Percentiles rank a stretch among this genome's conserved stretches.
These are phyloP conservation scores for Gracilaria gracilis DNA, from an alignment of 23 red algal genomes.

Conservation along the genomic window DNA sequence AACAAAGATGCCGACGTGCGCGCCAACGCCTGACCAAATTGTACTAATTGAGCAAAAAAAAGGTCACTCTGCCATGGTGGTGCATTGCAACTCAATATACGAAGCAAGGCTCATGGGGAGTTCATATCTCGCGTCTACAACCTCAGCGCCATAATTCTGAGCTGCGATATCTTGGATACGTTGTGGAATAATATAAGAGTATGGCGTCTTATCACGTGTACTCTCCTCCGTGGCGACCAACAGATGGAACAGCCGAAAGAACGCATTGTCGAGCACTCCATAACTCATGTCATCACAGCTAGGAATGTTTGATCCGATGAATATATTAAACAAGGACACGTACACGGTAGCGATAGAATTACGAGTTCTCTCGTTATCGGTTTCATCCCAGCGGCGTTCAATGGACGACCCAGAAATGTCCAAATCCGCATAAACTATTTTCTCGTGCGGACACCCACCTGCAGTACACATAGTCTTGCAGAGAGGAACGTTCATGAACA, in stretches of 20 bases:
- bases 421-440: not conserved
- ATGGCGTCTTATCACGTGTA: not conserved
- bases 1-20: no score
- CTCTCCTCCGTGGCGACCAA: not conserved
- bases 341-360: not conserved
- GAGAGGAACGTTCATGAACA: not conserved
- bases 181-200: not conserved
- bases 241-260: not conserved
- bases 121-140: not conserved
- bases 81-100: not conserved
- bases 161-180: not conserved
- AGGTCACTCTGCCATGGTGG: not conserved
- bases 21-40: no score
- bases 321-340: not conserved
- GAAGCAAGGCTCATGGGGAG: not conserved
- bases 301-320: not conserved
- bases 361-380: not conserved
- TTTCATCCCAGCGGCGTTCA: not conserved
- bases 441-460: not conserved
- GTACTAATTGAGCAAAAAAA: no score
- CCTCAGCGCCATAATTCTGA: not conserved
- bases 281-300: not conserved
- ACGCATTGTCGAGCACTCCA: not conserved
- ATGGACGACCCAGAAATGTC: not conserved
- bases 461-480: not conserved